Evolutionary conservation across 495 filamentous ascomycete genomes (phyloP).

Genomic region (Elaphomyces granulatus): DNA sequence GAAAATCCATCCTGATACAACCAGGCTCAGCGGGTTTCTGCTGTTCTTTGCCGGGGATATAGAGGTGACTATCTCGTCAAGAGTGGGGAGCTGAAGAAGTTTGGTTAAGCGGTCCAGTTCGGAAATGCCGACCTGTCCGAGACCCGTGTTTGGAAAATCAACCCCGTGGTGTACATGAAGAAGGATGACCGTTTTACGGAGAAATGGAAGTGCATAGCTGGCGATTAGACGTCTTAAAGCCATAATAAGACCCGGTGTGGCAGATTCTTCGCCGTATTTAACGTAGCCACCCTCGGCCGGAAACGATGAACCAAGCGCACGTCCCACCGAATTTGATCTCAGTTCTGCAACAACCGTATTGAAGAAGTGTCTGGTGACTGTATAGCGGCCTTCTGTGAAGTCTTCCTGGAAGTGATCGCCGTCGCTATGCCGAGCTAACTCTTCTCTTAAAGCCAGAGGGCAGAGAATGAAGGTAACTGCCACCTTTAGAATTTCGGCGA

Average conservation of each 20-base stretch:
- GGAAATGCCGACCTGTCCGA: conserved; percentile 46
- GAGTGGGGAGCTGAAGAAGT: conserved; percentile 54
- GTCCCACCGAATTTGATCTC: conserved; percentile 30
- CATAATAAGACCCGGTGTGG: conserved; percentile 25
- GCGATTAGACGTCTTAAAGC: conserved; percentile 41
- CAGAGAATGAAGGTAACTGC: conserved; percentile 32
- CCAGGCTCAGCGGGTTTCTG: conserved; percentile 25
- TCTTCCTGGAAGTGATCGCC: conserved; percentile 17
- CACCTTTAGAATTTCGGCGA: conserved; percentile 81
- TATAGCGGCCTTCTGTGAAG: conserved; percentile 18
- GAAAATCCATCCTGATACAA: conserved; percentile 69
- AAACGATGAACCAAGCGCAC: conserved; percentile 28
- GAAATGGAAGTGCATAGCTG: conserved; percentile 77
- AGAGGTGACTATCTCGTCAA: conserved; percentile 61
- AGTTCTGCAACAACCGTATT: conserved; percentile 28
- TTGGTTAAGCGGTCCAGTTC: conserved; percentile 75
- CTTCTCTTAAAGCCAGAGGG: conserved; percentile 29
- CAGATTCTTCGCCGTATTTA: conserved; percentile 29
- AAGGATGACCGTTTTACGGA: conserved; percentile 73
- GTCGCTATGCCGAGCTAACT: conserved; percentile 22
- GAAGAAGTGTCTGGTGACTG: conserved; percentile 26
- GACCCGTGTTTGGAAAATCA: conserved; percentile 65
- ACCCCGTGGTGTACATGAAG: conserved; percentile 80
- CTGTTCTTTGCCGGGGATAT: conserved; percentile 25
- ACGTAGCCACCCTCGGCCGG: conserved; percentile 31